Evolutionary conservation across 164 flowering plant species (phyloP).

Genomic region (Akebia trifoliata): DNA sequence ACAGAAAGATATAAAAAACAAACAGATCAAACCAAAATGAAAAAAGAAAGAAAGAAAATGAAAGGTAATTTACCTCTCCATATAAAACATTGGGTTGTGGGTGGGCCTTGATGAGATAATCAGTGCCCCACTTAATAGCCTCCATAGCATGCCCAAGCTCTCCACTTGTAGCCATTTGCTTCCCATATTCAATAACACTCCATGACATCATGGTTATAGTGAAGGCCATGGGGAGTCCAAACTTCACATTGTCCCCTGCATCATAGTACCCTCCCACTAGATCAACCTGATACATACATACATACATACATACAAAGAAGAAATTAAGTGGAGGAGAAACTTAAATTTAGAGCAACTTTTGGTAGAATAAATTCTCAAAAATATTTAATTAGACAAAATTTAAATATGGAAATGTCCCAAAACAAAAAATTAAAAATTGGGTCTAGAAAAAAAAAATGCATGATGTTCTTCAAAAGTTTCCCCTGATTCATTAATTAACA

Average conservation of each 20-base stretch:
- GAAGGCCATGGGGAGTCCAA: constrained; percentile 96
- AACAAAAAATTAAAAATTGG: too few species aligned
- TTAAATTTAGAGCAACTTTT: neutral
- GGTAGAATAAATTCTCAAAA: too few species aligned
- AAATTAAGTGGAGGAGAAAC: neutral
- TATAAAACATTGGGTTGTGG: constrained; percentile 78
- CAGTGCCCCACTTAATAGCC: constrained; percentile 96
- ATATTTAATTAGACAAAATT: too few species aligned
- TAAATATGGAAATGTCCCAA: too few species aligned
- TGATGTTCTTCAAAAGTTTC: too few species aligned
- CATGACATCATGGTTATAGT: constrained; percentile 93
- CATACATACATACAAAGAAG: neutral
- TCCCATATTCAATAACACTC: constrained; percentile 78
- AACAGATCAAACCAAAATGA: neutral
- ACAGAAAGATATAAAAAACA: neutral
- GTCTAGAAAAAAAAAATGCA: too few species aligned
- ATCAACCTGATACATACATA: constrained; percentile 86
- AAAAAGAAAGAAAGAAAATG: neutral
- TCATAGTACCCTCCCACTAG: constrained; percentile 95
- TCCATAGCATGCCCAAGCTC: constrained; percentile 81
- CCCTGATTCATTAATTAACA: too few species aligned
- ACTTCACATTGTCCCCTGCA: constrained; percentile 98
- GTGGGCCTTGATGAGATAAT: constrained; percentile 87
- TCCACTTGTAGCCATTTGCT: constrained; percentile 66
- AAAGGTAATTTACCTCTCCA: constrained; percentile 58